These are phyloP conservation scores for Pyricularia grisea DNA, from an alignment of 2,329 filamentous ascomycete species.

Conservation along the genomic window DNA sequence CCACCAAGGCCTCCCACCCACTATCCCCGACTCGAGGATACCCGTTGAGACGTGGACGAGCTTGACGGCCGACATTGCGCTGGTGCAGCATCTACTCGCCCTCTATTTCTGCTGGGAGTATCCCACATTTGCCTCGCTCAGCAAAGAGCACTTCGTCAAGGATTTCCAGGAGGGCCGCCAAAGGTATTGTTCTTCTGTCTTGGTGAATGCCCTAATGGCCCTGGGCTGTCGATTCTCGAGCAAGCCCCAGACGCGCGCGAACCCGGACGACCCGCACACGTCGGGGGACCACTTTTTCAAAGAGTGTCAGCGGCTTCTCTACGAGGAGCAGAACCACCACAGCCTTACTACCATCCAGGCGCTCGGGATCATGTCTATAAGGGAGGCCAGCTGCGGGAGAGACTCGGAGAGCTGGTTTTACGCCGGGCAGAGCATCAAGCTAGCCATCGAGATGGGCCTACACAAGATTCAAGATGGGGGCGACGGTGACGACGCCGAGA, in stretches of 20 bases:
- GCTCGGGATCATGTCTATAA: constrained; percentile 65
- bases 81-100: constrained; percentile 54
- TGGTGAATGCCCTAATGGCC: constrained; percentile 57
- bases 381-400: constrained; percentile 63
- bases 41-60: constrained; percentile 46
- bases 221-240: constrained; percentile 61
- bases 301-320: constrained; percentile 53
- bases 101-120: constrained; percentile 72
- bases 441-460: constrained; percentile 63
- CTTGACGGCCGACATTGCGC: constrained; percentile 44
- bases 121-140: constrained; percentile 64
- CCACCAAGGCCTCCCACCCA: constrained; percentile 39
- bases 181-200: constrained; percentile 58
- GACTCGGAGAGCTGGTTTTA: constrained; percentile 67
- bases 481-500: constrained; percentile 38
- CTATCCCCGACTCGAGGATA: constrained; percentile 31
- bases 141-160: constrained; percentile 59
- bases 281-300: constrained; percentile 69
- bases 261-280: constrained; percentile 51
- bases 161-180: constrained; percentile 53
- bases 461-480: constrained; percentile 40
- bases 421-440: constrained; percentile 60
- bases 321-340: constrained; percentile 48
- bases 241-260: constrained; percentile 52
- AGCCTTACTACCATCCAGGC: constrained; percentile 64